Evolutionary conservation across 1,139 yeast species (phyloP), one percentile per base, ranked within the genome.

Genomic region (Yamadazyma atlantica): DNA sequence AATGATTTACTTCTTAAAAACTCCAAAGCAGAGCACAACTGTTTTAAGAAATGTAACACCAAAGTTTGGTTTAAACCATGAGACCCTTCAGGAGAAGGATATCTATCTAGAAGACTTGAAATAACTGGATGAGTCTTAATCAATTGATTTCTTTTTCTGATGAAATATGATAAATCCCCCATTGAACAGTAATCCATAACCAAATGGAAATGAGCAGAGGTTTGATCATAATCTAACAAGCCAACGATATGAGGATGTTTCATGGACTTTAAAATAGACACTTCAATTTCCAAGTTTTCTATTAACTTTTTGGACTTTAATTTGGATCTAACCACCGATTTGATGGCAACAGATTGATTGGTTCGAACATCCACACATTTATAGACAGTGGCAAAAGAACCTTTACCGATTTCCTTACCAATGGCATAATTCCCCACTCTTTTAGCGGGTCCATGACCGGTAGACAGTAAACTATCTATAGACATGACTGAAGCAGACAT

Each of bases 151-250:
- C 92, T 75, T 57, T 80, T 82, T 52, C 87, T 78, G 38, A 92
- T 89, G 51, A 92, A 84, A 54, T 82, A 87, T 0, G 95, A 85
- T 44, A 92, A 72, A 62, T 92, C 98, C 8, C 98, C 98, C 61
- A 92, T 70, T 0, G 97, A 82, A 58, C 98, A 92, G 63, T 88
- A 92, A 58, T 92, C 97, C 97, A 92, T 92, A n/a, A 90, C 80
- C 47, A 92, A 69, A 60, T 88, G 94, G 64, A 89, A 87, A 60
- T 90, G 88, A 9, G 85, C 69, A 9, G 79, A 60, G 0, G 96
- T 85, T 54, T 87, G 85, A 44, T 82, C 80, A 57, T 87, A 88
- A 53, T 90, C 97, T 39, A 86, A 62, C 35, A 92, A 68, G 11
- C 85, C 83, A 3, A 92, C 98, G 37, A 92, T 86, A 59, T 92